Evolutionary conservation across 2,329 filamentous ascomycete genomes (phyloP).

Genomic region (Fusarium sp.): DNA sequence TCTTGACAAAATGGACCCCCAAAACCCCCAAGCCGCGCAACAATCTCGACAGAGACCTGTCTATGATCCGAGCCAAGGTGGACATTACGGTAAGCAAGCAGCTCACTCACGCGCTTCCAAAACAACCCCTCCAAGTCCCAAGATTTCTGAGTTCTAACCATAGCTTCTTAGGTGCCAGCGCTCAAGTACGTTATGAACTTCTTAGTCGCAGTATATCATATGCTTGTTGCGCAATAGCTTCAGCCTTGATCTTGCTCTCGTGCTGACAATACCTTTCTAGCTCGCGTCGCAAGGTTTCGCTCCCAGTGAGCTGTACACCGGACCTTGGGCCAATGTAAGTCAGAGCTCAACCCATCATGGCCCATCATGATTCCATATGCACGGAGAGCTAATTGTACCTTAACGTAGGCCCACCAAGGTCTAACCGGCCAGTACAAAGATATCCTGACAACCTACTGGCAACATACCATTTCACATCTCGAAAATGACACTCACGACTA

Average conservation of each 20-base stretch:
- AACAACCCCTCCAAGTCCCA: not conserved
- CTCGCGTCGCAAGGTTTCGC: constrained; percentile 88
- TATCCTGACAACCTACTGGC: constrained; percentile 98
- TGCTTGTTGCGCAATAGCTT: constrained; percentile 1
- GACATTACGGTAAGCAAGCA: constrained; percentile 77
- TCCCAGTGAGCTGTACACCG: constrained; percentile 92
- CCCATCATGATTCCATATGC: not conserved
- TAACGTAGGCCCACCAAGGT: constrained; percentile 86
- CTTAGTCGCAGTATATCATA: not conserved
- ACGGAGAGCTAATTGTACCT: not conserved
- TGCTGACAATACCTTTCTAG: constrained; percentile 56
- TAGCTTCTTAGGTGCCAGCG: constrained; percentile 57
- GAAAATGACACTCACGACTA: constrained; percentile 97
- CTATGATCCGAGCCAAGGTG: constrained; percentile 80
- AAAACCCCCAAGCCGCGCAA: constrained; percentile 62
- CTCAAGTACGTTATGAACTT: constrained; percentile 51
- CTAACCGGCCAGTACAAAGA: constrained; percentile 93
- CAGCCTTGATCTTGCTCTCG: not conserved
- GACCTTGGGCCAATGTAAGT: constrained; percentile 92
- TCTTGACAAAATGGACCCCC: constrained; percentile 52
- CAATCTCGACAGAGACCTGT: constrained; percentile 69
- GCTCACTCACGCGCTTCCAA: constrained; percentile 12
- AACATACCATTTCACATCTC: constrained; percentile 95
- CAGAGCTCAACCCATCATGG: not conserved
- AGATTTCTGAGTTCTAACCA: not conserved